A percentile compares a stretch with the other conserved stretches of the same genome.
Evolutionary conservation across 2,329 filamentous ascomycete species (phyloP).

Genomic region (Scytalidium sp.): DNA sequence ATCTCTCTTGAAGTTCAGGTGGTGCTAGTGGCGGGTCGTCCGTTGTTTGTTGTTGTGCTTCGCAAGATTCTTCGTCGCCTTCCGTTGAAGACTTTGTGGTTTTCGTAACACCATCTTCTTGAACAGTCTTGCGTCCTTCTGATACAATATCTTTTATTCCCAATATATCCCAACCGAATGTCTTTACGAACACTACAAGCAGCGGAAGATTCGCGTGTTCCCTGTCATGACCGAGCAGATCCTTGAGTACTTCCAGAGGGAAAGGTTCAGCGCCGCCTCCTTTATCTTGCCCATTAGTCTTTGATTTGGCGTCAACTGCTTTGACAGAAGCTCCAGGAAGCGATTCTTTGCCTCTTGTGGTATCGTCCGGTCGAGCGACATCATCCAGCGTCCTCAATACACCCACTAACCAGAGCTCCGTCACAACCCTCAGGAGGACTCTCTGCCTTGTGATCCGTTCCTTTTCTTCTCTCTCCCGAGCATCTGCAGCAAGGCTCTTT

Average conservation of each 20-base stretch:
- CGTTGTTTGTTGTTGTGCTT: conserved; percentile 43
- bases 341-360: conserved; percentile 48
- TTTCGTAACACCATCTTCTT: conserved; percentile 72
- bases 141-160: conserved; percentile 70
- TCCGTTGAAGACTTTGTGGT: conserved; percentile 39
- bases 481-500: conserved; percentile 75
- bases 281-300: conserved; percentile 51
- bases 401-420: conserved; percentile 92
- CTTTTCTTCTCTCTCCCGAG: conserved; percentile 93
- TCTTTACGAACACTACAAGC: conserved; percentile 92
- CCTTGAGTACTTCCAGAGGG: conserved; percentile 95
- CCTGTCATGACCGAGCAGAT: conserved; percentile 87
- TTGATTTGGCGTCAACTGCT: conserved; percentile 55
- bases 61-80: conserved; percentile 43
- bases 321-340: conserved; percentile 52
- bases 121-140: conserved; percentile 80
- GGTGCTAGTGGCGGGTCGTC: conserved; percentile 73
- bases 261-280: conserved; percentile 81
- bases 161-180: conserved; percentile 92
- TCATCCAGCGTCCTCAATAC: conserved; percentile 78
- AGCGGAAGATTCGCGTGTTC: conserved; percentile 90
- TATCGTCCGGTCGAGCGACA: conserved; percentile 58
- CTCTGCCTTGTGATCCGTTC: conserved; percentile 85
- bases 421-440: conserved; percentile 82
- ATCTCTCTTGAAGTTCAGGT: conserved; percentile 77